Evolutionary conservation across 257 asterid species (phyloP).

Genomic region (Cruciata laevipes): DNA sequence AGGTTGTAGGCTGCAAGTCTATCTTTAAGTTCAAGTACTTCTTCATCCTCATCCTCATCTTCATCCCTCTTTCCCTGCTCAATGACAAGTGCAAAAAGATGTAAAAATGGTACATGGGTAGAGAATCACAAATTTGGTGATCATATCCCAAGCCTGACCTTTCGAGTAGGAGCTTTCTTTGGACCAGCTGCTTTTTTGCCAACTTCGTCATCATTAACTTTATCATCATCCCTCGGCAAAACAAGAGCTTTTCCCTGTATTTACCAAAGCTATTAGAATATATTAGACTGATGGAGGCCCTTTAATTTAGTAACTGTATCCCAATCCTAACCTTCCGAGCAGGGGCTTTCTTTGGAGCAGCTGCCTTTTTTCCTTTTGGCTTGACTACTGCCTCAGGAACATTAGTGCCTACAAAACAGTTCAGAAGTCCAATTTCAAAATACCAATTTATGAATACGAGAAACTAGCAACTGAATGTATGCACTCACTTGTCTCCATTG

Average conservation of each 20-base stretch:
- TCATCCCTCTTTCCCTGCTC: slow-evolving; percentile 42
- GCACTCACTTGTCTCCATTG: slow-evolving; percentile 44
- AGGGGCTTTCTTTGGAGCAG: slow-evolving; percentile 74
- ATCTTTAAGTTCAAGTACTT: slow-evolving; percentile 54
- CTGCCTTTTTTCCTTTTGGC: slow-evolving; percentile 41
- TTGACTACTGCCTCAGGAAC: slow-evolving; percentile 40
- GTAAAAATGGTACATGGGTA: background rate
- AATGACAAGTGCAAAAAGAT: slow-evolving; percentile 7
- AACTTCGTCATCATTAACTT: slow-evolving; percentile 25
- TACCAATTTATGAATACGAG: slow-evolving; percentile 1
- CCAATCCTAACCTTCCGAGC: slow-evolving; percentile 7
- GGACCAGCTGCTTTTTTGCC: slow-evolving; percentile 57
- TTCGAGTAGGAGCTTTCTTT: slow-evolving; percentile 74
- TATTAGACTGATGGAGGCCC: background rate
- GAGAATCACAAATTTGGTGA: background rate
- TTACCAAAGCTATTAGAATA: background rate
- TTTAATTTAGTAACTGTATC: background rate
- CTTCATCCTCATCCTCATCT: slow-evolving; percentile 49
- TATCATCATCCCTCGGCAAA: slow-evolving; percentile 13
- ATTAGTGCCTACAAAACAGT: slow-evolving; percentile 26
- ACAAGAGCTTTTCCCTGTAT: slow-evolving; percentile 9
- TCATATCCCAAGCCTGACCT: slow-evolving; percentile 35
- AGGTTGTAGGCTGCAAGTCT: slow-evolving; percentile 82
- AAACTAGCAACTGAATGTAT: background rate
- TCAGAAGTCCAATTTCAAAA: slow-evolving; percentile 1